Percentiles rank a stretch among this genome's conserved stretches.
Evolutionary conservation across 2,329 filamentous ascomycete genomes (phyloP).

Genomic region (Exophiala spinifera): DNA sequence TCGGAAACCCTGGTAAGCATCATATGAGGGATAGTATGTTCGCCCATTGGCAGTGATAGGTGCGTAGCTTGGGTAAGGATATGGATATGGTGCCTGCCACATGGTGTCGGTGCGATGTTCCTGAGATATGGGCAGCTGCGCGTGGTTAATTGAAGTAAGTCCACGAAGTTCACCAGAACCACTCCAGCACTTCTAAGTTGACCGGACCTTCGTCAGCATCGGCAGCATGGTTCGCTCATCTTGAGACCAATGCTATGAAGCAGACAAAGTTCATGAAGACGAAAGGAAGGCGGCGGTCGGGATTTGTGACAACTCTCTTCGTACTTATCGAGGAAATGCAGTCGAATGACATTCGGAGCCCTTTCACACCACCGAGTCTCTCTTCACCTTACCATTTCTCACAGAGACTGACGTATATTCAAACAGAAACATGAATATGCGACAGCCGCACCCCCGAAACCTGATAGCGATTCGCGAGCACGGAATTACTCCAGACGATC

Average conservation of each 20-base stretch:
- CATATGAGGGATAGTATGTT: conserved; percentile 22
- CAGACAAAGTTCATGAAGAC: not conserved
- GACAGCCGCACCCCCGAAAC: too few species aligned
- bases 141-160: not conserved
- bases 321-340: not conserved
- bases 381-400: not conserved
- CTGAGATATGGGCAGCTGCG: not conserved
- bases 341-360: not conserved
- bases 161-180: not conserved
- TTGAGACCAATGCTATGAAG: not conserved
- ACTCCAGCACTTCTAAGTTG: not conserved
- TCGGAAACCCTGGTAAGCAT: conserved; percentile 19
- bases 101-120: conserved; percentile 5
- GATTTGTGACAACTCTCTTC: not conserved
- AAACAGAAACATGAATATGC: too few species aligned
- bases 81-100: conserved; percentile 14
- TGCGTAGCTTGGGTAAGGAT: conserved; percentile 2
- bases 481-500: too few species aligned
- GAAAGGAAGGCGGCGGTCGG: not conserved
- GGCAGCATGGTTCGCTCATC: too few species aligned
- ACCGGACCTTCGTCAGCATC: too few species aligned
- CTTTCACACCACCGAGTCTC: not conserved
- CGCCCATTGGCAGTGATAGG: conserved; percentile 9
- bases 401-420: too few species aligned
- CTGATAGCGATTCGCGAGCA: too few species aligned